Evolutionary conservation across 768 basidiomycete species (phyloP), one percentile per base, ranked within the genome.

Genomic region (Russula ochroleuca): DNA sequence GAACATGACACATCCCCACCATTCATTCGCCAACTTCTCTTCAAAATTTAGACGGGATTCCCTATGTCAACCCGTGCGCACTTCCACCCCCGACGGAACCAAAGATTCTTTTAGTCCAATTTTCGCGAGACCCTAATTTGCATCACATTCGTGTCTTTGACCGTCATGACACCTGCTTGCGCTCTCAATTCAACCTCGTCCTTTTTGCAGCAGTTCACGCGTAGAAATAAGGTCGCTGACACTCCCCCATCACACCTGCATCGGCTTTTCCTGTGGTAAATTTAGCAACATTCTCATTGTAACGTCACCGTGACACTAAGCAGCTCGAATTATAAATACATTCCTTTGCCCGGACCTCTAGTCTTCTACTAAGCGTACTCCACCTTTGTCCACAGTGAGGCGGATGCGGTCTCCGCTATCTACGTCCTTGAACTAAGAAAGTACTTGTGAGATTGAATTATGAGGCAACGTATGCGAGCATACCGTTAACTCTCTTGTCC

Each of bases 401-500:
- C 78, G 75, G 51, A 87, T 73, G 47, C 71, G 68, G 61, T 75
- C 75, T 45, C 74, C 75, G 47, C 70, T 68, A 38, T 72, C 69
- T 40, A 79, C 62, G 63, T 80, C 78, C 67, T 79, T 79, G 69
- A 80, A 78, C 78, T 78, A 68, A 21, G n/a, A 58, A 61, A 38
- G 21, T 35, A n/a, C n/a, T 53, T 49, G 56, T 61, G 33, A 66
- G 65, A 31, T 47, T 48, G 33, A 35, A 21, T 57, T 15, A 58
- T 50, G 54, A 57, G 56, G 48, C 15, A 48, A 43, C 33, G 4
- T 14, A 47, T 37, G 47, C 13, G 28, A 31, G 58, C 66, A 9
- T 61, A 90, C 88, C 48, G 87, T 90, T 64, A 91, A 73, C 74
- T 92, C 89, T 61, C 87, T 76, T 25, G 90, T 92, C 48, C 90